Base-by-base conservation (phyloP, 345 rosid genomes). In the Microcos paniculata region DNA sequence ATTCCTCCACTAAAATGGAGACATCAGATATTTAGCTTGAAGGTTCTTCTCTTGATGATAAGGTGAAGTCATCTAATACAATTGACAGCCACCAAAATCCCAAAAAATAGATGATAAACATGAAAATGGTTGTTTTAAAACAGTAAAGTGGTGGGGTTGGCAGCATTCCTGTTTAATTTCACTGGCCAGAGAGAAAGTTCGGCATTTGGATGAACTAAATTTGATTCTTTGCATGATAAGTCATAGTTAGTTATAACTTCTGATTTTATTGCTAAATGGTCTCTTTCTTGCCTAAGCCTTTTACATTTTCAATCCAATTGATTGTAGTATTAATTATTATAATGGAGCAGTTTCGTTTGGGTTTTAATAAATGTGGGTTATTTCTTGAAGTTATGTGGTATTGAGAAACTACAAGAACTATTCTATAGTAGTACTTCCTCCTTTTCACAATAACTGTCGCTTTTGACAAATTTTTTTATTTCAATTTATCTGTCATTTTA, bases 161-260 rank as follows among this genome's bases (percentile, higher is more conserved):
- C 16, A 30, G 18, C 26, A 30, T 69, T 11, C 23, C 42, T 26
- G 26, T 48, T 19, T 45, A 15, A 15, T 66, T 48, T 68, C 15
- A 10, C 46, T 45, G 26, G 35, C 38, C 71, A 16, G 26, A 45
- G 55, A 49, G 26, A 8, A 68, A 68, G 24, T 48, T 68, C 9
- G 58, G 72, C 33, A 18, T 21, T 69, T 49, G 43, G 18, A 69
- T 48, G 16, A 30, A 49, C 2, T 28, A 53, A 70, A 70, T 3
- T 35, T 31, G 40, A 31, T 19, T 19, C 61, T 31, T n/a, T 30
- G 64, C 73, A 49, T 19, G 21, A 11, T 13, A 46, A 69, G 58
- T 69, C 58, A 51, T 48, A 1, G 42, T 68, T 70, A 31, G 61
- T 70, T 51, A 40, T 13, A 70, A 70, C 57, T 51, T 70, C 46